Base-by-base conservation (phyloP, 352 stramenopile genomes). In the Albugo laibachii region DNA sequence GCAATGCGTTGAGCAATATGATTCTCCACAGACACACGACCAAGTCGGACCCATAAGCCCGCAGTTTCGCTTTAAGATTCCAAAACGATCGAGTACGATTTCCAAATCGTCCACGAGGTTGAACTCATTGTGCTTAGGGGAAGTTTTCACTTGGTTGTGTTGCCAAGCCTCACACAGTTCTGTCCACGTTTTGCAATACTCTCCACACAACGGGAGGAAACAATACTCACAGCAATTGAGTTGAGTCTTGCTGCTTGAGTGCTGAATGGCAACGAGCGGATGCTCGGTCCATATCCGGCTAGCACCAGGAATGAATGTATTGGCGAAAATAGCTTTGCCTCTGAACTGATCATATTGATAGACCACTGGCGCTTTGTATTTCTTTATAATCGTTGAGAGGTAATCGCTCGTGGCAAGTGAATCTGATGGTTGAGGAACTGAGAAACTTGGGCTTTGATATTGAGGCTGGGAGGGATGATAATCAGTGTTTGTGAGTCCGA, bases 1-100 rank as follows among this genome's bases (percentile, higher is more conserved):
- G 53, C 82, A 94, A 12, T 73, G 52, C 41, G 69, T 69, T 5
- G 79, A 92, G 69, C 82, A 94, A 53, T 93, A 94, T 11, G 75
- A 31, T 16, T 91, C 78, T 5, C 82, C 80, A 41, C 82, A 94
- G 34, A 52, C 37, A 45, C 74, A 81, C 11, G 38, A 57, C 12
- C 63, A 59, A 4, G 24, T 59, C 0, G 69, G 51, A 0, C 47
- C 55, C 0, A 57, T 54, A 36, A 85, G 64, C 5, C 73, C 69
- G 42, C 69, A 83, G 36, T 59, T 61, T 24, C 62, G 55, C 6
- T 58, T 62, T 12, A 69, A 62, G 31, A 83, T 68, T 0, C 63
- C 38, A 19, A 80, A 51, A 15, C 56, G 43, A n/a, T 51, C 14
- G 0, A 83, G 50, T 4, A 68, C 61, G 5, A 65, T 52, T 35